Percentiles rank a stretch among this genome's conserved stretches.
phyloP scores from a whole-genome alignment of 1,284 basidiomycete species.

The Earliella scabrosa region DNA sequence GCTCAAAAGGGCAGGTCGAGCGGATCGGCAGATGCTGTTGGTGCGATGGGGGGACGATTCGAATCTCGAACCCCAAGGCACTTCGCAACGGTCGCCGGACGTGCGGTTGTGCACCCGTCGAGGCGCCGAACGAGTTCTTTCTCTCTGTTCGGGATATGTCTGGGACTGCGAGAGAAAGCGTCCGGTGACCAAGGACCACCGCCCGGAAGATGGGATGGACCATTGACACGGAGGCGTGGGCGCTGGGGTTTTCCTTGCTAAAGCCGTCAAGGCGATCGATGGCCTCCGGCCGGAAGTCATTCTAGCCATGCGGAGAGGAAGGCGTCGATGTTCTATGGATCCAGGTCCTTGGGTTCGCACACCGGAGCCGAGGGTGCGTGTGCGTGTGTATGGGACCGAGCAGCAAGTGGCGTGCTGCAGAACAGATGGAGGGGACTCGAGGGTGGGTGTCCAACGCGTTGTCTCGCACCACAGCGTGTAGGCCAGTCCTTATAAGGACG shows the following conservation, averaged over 20 bases:
- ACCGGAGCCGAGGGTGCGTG: slow-evolving; percentile 18
- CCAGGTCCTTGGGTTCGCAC: slow-evolving; percentile 14
- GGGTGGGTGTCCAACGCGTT: background rate
- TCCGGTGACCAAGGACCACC: slow-evolving; percentile 8
- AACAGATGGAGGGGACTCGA: background rate
- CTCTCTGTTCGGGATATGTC: background rate
- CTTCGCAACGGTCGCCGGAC: slow-evolving; percentile 18
- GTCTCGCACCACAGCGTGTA: slow-evolving; percentile 12
- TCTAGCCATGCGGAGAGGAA: slow-evolving; percentile 2
- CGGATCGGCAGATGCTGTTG: slow-evolving; percentile 3
- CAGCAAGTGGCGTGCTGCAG: background rate
- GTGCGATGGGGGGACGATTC: background rate
- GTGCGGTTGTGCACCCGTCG: slow-evolving; percentile 1
- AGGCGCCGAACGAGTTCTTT: background rate
- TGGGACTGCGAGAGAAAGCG: background rate
- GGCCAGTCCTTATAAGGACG: slow-evolving; percentile 15
- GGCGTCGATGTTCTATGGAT: slow-evolving; percentile 3
- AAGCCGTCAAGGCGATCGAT: slow-evolving; percentile 6
- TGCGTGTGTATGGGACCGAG: background rate
- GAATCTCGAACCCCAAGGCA: background rate
- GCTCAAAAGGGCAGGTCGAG: slow-evolving; percentile 2
- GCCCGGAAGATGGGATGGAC: too few species aligned
- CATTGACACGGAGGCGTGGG: too few species aligned
- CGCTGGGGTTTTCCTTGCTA: background rate
- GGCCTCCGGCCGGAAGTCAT: slow-evolving; percentile 2